These are phyloP conservation scores for Eucalyptus marginata DNA, from an alignment of 345 rosid genomes.

Conservation along the genomic window DNA sequence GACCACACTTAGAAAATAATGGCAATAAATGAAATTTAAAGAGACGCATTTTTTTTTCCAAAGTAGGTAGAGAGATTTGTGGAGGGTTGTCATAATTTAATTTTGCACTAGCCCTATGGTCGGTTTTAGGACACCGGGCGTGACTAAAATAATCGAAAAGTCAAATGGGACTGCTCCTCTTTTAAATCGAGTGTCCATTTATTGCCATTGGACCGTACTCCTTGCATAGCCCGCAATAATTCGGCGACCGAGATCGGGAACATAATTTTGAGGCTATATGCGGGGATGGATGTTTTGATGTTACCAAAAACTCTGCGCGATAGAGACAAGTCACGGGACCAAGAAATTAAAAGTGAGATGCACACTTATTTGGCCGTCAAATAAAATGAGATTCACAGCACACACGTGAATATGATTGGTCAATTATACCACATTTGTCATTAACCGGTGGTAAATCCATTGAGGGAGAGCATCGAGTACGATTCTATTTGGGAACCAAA, in stretches of 20 bases:
- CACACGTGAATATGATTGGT: fast-evolving
- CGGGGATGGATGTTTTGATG: not conserved
- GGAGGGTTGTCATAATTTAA: not conserved
- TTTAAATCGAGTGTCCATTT: not conserved
- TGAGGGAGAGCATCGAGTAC: not conserved
- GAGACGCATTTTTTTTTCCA: not conserved
- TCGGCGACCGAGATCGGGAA: not conserved
- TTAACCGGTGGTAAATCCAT: fast-evolving
- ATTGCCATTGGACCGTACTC: not conserved
- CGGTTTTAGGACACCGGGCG: not conserved
- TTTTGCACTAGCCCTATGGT: not conserved
- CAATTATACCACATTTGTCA: fast-evolving
- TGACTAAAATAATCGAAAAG: not conserved
- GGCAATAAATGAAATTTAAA: not conserved
- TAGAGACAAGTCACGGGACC: fast-evolving
- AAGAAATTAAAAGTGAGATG: not conserved
- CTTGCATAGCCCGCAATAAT: not conserved
- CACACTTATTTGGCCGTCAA: not conserved
- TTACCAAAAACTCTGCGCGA: fast-evolving
- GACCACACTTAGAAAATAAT: not conserved
- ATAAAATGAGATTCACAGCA: fast-evolving
- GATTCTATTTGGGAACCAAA: fast-evolving
- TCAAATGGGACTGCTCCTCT: not conserved
- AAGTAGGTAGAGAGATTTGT: not conserved
- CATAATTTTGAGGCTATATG: not conserved